Conservation (phyloP, 1,139 yeast species). For the Zygoascus sp. region DNA sequence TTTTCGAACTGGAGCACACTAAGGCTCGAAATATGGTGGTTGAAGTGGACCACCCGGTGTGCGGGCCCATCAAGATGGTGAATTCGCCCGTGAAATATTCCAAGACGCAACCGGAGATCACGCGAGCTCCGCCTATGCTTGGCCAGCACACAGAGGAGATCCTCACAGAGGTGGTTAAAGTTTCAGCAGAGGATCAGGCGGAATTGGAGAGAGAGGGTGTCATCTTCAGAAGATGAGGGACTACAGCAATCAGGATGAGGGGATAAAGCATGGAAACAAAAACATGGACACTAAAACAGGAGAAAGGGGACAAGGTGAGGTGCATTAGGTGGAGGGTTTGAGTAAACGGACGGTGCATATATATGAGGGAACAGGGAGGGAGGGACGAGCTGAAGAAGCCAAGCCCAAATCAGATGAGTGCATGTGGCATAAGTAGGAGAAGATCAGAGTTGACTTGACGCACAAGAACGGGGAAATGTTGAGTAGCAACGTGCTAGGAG, state of each 20-base stretch:
- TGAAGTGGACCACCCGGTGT: constrained; percentile 34
- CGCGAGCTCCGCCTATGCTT: constrained; percentile 40
- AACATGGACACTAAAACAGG: no score
- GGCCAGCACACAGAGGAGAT: constrained; percentile 36
- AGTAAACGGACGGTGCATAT: no score
- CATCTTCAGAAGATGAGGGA: constrained; percentile 18
- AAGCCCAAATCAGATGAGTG: no score
- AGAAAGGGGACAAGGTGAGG: background rate
- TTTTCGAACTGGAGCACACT: constrained; percentile 38
- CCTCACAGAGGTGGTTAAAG: constrained; percentile 27
- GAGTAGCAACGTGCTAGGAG: no score
- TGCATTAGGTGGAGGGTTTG: background rate
- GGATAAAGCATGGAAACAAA: no score
- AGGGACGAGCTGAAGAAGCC: no score
- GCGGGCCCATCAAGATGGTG: constrained; percentile 38
- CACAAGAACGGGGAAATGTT: no score
- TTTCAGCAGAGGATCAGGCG: constrained; percentile 21
- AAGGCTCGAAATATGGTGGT: constrained; percentile 39
- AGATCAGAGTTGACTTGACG: no score
- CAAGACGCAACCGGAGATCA: constrained; percentile 36
- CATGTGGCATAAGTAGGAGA: no score
- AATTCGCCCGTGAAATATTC: constrained; percentile 40
- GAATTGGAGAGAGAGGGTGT: constrained; percentile 27
- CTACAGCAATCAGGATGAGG: no score
- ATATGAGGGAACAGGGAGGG: no score